Base-by-base conservation (phyloP, 108 stramenopile genomes). In the Cylindrotheca closterium region DNA sequence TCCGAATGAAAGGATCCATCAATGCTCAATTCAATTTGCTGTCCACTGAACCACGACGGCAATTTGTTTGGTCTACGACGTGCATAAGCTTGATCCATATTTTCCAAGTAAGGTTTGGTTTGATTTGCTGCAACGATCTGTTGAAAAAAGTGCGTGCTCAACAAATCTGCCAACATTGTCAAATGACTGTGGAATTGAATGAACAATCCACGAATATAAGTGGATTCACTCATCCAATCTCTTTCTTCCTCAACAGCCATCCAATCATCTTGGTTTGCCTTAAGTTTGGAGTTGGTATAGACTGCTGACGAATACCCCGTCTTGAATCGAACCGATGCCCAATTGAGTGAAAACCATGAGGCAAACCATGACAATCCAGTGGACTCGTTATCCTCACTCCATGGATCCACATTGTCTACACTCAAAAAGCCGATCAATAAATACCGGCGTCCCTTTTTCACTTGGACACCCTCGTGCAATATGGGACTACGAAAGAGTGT, bases 371-470 rank as follows among this genome's bases (percentile, higher is more conserved):
- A 54, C 53, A 83, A 48, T n/a, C 66, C 74, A 7, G 74, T 84
- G 17, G 45, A 15, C n/a, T 54, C 30, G 21, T 65, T 48, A n/a
- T n/a, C n/a, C n/a, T n/a, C n/a, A 0, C 65, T 70, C 15, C 71
- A 73, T 18, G 82, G 84, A 85, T 89, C 82, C n/a, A 76, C 59
- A 28, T 45, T 47, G 42, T 89, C 88, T 24, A 89, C 75, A 4
- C 55, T 47, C 45, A 80, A 63, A 54, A 86, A 89, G 46, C 82
- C 82, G 10, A 89, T 82, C 46, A 89, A 64, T 30, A 89, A 80
- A 37, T 80, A 81, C 23, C 88, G 66, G 3, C 74, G 74, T 3
- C 88, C 88, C 24, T 68, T 71, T 3, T 79, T 74, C 0, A 79
- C 75, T 45, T 70, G 72, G 4, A 79, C 37, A 2, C 84, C 88